phyloP scores from a whole-genome alignment of 441 rosid genomes.

The Jatropha podagrica region DNA sequence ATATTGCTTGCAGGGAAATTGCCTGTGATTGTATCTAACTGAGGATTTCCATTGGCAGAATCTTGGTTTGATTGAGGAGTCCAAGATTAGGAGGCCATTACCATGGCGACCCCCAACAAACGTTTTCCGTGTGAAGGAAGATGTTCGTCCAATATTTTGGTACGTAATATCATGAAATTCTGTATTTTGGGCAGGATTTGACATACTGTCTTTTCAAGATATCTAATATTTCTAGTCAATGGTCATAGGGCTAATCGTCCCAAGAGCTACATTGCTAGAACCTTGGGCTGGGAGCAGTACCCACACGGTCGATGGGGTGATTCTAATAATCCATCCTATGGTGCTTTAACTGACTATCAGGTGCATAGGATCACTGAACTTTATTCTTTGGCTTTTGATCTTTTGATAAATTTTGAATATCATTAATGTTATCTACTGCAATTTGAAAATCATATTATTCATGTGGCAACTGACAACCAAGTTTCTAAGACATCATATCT shows the following conservation, averaged over 20 bases:
- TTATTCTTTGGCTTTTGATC: constrained; percentile 6
- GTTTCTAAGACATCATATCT: neutral
- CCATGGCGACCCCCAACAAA: constrained; percentile 99
- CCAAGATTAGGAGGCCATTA: constrained; percentile 68
- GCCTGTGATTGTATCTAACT: constrained; percentile 16
- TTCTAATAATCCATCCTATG: constrained; percentile 82
- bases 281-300: constrained; percentile 89
- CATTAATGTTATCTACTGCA: neutral
- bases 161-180: constrained; percentile 32
- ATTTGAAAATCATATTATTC: neutral
- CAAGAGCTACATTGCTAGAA: constrained; percentile 90
- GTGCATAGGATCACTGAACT: constrained; percentile 34
- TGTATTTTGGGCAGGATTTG: neutral
- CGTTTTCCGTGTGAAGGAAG: constrained; percentile 86
- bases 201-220: neutral
- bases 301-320: constrained; percentile 95
- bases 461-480: neutral
- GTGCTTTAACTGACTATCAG: constrained; percentile 87
- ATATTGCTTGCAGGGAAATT: constrained; percentile 6
- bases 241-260: constrained; percentile 94
- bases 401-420: neutral
- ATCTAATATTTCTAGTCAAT: constrained; percentile 24
- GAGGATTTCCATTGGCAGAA: constrained; percentile 52
- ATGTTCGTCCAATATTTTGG: constrained; percentile 98
- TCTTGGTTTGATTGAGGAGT: constrained; percentile 91